phyloP scores from a whole-genome alignment of 108 stramenopile species.

The Schizochytrium sp. region DNA sequence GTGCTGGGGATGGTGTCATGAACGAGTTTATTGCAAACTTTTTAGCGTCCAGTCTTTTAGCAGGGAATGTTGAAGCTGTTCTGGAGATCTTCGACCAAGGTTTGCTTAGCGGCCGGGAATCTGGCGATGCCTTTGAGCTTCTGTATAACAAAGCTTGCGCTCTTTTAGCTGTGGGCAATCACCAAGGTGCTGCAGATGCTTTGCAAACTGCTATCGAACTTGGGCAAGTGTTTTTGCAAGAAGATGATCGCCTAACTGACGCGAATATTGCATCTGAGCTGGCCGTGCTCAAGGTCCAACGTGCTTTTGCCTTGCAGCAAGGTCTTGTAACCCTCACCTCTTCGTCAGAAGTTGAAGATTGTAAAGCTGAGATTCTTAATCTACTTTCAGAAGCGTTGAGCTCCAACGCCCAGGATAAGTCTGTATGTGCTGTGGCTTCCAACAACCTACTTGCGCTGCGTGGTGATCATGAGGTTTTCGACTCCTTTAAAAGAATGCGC shows the following conservation, averaged over 20 bases:
- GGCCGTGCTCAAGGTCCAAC: constrained; percentile 38
- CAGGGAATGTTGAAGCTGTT: background rate
- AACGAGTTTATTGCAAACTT: constrained; percentile 45
- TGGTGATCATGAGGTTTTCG: constrained; percentile 58
- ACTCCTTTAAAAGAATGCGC: constrained; percentile 50
- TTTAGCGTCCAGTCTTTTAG: background rate
- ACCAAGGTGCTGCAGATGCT: constrained; percentile 14
- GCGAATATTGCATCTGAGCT: constrained; percentile 23
- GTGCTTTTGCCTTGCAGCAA: constrained; percentile 48
- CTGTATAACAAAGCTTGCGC: constrained; percentile 60
- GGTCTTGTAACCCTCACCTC: background rate
- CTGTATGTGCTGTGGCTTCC: constrained; percentile 31
- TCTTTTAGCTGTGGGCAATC: background rate
- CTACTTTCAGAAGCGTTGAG: background rate
- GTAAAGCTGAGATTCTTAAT: background rate
- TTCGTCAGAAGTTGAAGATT: background rate
- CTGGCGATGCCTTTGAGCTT: constrained; percentile 44
- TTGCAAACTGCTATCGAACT: background rate
- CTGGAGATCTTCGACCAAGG: background rate
- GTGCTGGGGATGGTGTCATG: background rate
- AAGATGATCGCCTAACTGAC: constrained; percentile 35
- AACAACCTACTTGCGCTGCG: constrained; percentile 50
- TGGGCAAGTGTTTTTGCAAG: constrained; percentile 12
- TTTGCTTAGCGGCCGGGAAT: no score
- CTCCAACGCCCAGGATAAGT: background rate